A percentile compares a stretch with the other conserved stretches of the same genome.
Conservation (phyloP, 2,329 filamentous ascomycete genomes). For the Hymenoscyphus linearis region DNA sequence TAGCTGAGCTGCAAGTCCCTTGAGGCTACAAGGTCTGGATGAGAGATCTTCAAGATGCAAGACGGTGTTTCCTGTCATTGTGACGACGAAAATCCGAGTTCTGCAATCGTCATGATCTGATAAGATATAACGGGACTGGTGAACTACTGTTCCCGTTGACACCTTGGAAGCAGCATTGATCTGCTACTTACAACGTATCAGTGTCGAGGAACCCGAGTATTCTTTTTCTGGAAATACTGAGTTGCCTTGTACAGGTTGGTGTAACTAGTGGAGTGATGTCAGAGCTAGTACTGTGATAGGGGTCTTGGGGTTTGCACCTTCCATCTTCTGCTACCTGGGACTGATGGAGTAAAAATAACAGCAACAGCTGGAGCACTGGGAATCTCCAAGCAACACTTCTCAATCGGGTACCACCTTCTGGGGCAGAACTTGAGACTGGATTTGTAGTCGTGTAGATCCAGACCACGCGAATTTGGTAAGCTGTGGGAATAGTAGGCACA, state of each 20-base stretch:
- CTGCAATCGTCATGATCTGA: background rate
- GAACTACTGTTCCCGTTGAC: background rate
- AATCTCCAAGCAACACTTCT: background rate
- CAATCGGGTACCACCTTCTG: background rate
- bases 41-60: background rate
- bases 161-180: background rate
- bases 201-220: background rate
- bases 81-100: background rate
- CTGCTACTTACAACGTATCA: background rate
- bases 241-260: too few relatives aligned
- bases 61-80: background rate
- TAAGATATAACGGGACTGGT: background rate
- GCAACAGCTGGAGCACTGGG: background rate
- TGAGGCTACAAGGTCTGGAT: background rate
- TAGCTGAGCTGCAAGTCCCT: background rate
- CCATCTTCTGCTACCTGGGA: background rate
- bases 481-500: background rate
- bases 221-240: background rate
- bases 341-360: background rate
- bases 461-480: background rate
- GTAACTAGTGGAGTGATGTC: background rate
- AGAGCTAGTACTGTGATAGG: background rate
- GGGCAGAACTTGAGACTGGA: background rate
- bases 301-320: background rate
- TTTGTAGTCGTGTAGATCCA: background rate